Evolutionary conservation across 306 rosid genomes (phyloP), one percentile per base, ranked within the genome.

Genomic region (Carpinus fangiana): DNA sequence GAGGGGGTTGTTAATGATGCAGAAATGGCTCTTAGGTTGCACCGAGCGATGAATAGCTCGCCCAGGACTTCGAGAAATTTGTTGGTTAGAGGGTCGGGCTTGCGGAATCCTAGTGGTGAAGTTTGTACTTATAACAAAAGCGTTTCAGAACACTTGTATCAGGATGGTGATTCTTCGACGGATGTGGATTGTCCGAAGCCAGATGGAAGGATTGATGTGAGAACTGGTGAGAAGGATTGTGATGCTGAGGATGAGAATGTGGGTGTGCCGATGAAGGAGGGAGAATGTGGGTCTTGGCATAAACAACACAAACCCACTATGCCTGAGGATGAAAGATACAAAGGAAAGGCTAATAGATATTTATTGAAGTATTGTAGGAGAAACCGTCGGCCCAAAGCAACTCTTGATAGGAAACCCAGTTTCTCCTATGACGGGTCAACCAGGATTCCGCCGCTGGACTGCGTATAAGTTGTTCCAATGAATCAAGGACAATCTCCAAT

Each of bases 341-440:
- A 38, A 61, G 81, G 76, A 55, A 80, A 36, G 78, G 83, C 71
- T 6, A 86, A 84, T 76, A 87, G 86, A 11, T 86, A 59, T 78
- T 14, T 72, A 51, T 81, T 90, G 71, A 90, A 86, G 79, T 92
- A 88, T 60, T 84, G 87, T 50, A 88, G 88, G 86, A 86, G 88
- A 62, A 83, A 68, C 11, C 3, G 72, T 23, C 77, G 78, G 72
- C 68, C 28, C 48, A 78, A 82, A 55, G 45, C 76, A 72, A 67
- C 38, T 55, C 21, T 50, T 54, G 78, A 47, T 78, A 8, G 76
- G 62, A 38, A 74, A 34, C 55, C 73, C 26, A 74, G 48, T 69
- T 65, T 55, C 59, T 52, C 56, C 28, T 21, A 12, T 62, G 31
- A 50, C 17, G 68, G 72, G 70, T 64, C 75, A 70, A 76, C 73